Conservation (phyloP, 768 basidiomycete species). For the Tulasnella sp. region DNA sequence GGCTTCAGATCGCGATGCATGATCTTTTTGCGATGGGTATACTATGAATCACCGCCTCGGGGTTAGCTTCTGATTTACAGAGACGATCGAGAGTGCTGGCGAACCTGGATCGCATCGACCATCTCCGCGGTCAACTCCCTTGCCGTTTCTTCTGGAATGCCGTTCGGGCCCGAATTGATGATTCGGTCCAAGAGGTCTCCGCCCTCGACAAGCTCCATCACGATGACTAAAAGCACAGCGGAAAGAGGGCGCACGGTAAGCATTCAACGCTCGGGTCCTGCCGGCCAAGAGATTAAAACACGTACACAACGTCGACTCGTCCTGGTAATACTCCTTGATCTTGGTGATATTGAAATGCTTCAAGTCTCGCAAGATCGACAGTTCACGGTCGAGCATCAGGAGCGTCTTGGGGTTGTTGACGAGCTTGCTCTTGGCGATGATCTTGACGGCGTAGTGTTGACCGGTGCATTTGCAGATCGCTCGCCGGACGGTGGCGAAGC, state of each 20-base stretch:
- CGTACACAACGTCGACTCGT: slow-evolving; percentile 30
- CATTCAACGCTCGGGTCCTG: background rate
- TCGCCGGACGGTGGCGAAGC: slow-evolving; percentile 89
- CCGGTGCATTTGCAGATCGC: slow-evolving; percentile 74
- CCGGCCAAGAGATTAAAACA: background rate
- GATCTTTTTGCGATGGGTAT: slow-evolving; percentile 60
- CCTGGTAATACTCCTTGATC: slow-evolving; percentile 40
- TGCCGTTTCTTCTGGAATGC: slow-evolving; percentile 56
- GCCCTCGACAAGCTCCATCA: slow-evolving; percentile 83
- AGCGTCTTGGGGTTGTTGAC: slow-evolving; percentile 38
- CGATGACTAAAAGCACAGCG: slow-evolving; percentile 49
- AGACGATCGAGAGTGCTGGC: background rate
- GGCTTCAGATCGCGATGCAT: slow-evolving; percentile 95
- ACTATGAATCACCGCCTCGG: slow-evolving; percentile 24
- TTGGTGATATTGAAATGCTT: slow-evolving; percentile 43
- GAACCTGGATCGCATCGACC: slow-evolving; percentile 61
- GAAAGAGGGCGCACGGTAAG: background rate
- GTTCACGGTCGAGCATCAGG: slow-evolving; percentile 47
- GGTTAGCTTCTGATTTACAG: background rate
- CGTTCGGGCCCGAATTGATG: slow-evolving; percentile 56
- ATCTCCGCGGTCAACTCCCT: slow-evolving; percentile 79
- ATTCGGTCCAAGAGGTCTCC: slow-evolving; percentile 85
- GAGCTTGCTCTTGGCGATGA: slow-evolving; percentile 54
- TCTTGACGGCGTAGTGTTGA: slow-evolving; percentile 83
- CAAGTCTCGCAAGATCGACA: slow-evolving; percentile 46